Base-by-base conservation (phyloP, 2,329 filamentous ascomycete species). In the Exutisphaerella laricina region DNA sequence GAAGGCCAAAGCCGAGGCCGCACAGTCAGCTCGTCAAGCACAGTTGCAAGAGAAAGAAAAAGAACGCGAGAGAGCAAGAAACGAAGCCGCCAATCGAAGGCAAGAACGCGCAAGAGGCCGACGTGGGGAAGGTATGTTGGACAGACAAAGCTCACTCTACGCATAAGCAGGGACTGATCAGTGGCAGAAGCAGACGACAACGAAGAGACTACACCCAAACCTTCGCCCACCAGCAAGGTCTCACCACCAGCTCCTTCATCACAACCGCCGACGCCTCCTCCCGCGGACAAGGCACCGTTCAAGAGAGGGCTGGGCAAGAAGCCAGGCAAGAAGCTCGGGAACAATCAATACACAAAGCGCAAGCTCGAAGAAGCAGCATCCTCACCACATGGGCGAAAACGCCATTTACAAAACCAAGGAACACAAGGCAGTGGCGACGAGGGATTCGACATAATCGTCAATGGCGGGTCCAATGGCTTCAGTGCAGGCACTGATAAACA, bases 21-120 rank as follows among this genome's bases (percentile, higher is more conserved):
- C 68, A 16, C 63, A 67, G 46, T 66, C 65, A 32, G 77, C 81
- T 48, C 75, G 75, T 30, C 79, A 84, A 50, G 79, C 75, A 50
- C 74, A 78, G 30, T 78, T 84, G 48, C 78, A 78, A 46, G 84
- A 87, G 21, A 66, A 68, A 26, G 70, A 73, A 21, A 70, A 68
- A 55, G 87, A 94, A 51, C 79, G 79, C 40, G 88, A 94, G 56
- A 73, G 78, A 34, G 80, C 83, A 54, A 77, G 82, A 43, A 75
- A 78, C 21, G 89, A 95, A 60, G 81, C 84, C 23, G 80, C 82
- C 17, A 86, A 76, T 55, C 85, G 89, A 63, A 78, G 88, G 48
- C 92, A 90, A 71, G 85, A 84, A 38, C 79, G 88, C 42, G 82
- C 85, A 30, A 88, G 92, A 54, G 78, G 87, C 50, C 79, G 88